A percentile compares a stretch with the other conserved stretches of the same genome.
Conservation (phyloP, 805 yeast genomes). For the Candida lessepsii region DNA sequence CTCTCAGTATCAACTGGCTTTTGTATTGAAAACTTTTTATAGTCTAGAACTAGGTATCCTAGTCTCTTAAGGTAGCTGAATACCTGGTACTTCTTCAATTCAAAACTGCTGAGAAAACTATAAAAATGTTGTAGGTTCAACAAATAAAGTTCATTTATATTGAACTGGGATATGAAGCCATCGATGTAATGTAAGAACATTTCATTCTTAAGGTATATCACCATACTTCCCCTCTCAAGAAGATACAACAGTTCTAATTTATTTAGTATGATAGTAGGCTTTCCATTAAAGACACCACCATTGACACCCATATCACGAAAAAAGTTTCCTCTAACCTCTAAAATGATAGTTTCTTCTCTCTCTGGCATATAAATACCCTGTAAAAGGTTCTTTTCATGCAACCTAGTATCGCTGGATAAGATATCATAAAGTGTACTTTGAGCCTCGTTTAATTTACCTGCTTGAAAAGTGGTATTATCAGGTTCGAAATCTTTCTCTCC, state of each 20-base stretch:
- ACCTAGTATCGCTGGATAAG: constrained; percentile 49
- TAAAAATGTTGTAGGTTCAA: constrained; percentile 67
- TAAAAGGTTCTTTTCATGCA: constrained; percentile 47
- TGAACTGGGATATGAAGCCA: constrained; percentile 18
- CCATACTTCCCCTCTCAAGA: constrained; percentile 69
- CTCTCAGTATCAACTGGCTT: not conserved
- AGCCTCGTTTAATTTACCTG: constrained; percentile 47
- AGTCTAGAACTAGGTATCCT: constrained; percentile 63
- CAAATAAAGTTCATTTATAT: constrained; percentile 25
- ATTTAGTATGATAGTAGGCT: constrained; percentile 45
- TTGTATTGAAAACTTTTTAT: constrained; percentile 5
- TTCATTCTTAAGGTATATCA: constrained; percentile 25
- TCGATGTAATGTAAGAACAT: constrained; percentile 21
- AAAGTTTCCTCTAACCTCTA: constrained; percentile 65
- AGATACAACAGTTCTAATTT: constrained; percentile 74
- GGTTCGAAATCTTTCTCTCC: constrained; percentile 89
- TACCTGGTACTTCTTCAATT: constrained; percentile 49
- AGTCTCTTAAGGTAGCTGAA: constrained; percentile 72
- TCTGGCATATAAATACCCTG: constrained; percentile 47
- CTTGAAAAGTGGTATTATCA: constrained; percentile 63
- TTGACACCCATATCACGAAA: constrained; percentile 71
- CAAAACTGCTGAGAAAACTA: constrained; percentile 22
- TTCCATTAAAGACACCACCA: constrained; percentile 13
- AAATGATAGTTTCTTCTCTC: constrained; percentile 29
- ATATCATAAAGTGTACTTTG: constrained; percentile 66